Base-by-base conservation (phyloP, 805 yeast genomes). In the Zygosaccharomyces bisporus region DNA sequence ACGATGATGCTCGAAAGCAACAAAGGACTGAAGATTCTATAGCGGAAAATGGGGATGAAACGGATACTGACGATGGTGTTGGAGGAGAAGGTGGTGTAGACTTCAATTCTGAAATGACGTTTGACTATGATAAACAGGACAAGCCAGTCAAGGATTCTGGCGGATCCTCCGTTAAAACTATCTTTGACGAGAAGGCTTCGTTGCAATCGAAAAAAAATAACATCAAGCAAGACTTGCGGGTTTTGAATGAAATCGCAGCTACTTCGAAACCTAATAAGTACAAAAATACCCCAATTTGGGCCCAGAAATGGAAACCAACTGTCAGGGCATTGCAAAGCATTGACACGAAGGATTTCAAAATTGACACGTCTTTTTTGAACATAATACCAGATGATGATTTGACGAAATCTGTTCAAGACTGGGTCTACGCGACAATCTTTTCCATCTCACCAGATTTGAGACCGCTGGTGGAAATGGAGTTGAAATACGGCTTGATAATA, bases 371-470 rank as follows among this genome's bases (percentile, higher is more conserved):
- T 0, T 64, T 77, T 39, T 77, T 88, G 33, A 74, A 87, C 13
- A 81, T 88, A 0, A 90, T 89, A 4, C 74, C 84, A 0, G 80
- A 86, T 38, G 88, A 87, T 57, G 91, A 87, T 55, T 71, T 86
- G 46, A 84, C 90, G 4, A 78, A 90, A 57, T 79, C 86, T 25
- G 79, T 90, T 5, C 84, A 93, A 17, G 87, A 83, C 54, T 90
- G 97, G 97, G 74, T 90, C 6, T 89, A 84, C 71, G 89, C 95
- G 14, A 83, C 86, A 50, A 72, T 88, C 37, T 73, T 74, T 35
- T 86, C 86, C 25, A 74, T 86, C 31, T 76, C 79, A 31, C 77
- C 76, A 32, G 66, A 72, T 49, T 52, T 71, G 53, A 69, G 74
- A 41, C 71, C 81, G 17, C 76, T 70, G 55, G 71, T 85, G 21